Base-by-base conservation (phyloP, 78 protist species). In the Isochrysis galbana region DNA sequence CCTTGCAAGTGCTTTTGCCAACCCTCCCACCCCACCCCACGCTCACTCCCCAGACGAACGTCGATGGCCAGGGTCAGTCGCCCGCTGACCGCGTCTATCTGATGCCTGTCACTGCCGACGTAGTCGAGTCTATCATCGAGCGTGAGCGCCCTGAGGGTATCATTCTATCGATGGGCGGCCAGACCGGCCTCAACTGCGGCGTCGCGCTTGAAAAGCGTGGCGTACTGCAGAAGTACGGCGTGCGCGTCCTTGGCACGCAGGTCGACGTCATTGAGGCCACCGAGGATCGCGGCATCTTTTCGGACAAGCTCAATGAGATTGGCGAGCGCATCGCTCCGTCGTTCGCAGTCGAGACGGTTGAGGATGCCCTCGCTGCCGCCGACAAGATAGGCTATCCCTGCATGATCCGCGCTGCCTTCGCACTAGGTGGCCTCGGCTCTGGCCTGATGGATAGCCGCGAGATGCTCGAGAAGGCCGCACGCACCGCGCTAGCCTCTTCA, bases 161-260 rank as follows among this genome's bases (percentile, higher is more conserved):
- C 46, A 90, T 97, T 42, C 97, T 98, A 0, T 94, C 98, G 39
- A 98, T 97, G 86, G 99, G 99, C 42, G 99, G 99, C 4, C 99
- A 98, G 95, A 98, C 99, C 21, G 99, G 98, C 11, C 96, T 98
- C 82, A 98, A 98, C 96, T 97, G 98, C 89, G 99, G 99, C 77
- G 90, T 98, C 48, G 96, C 95, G 91, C 94, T 98, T 3, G 91
- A 96, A 41, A 45, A 77, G 51, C 0, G 38, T 2, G 93, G 93
- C 51, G 25, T 96, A 1, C 48, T 97, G 25, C 94, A 91, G 36
- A 91, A 95, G 89, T 84, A 94, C 90, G 93, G 93, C 45, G 96
- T 95, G 48, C 91, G 95, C 29, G 99, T 98, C 34, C 95, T 97
- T 82, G 99, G 99, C 61, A 98, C 99, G 45, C 98, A 96, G 25